phyloP scores from a whole-genome alignment of 148 eudicot genomes.

The Selenicereus undatus region DNA sequence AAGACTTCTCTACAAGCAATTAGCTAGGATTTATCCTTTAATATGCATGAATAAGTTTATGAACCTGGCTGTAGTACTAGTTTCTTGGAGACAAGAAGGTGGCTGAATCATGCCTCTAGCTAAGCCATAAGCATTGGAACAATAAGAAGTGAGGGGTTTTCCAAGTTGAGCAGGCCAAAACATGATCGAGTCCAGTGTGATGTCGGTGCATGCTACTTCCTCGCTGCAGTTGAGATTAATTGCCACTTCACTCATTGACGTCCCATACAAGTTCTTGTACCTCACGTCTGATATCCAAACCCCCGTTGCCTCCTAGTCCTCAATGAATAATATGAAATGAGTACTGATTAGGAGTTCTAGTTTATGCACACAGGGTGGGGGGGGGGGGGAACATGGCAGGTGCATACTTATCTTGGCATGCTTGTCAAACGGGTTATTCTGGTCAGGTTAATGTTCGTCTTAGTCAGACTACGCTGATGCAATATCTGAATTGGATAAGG shows the following conservation, averaged over 20 bases:
- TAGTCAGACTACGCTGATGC: no score
- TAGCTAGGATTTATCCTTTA: constrained; percentile 10
- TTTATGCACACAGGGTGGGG: neutral
- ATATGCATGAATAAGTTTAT: constrained; percentile 10
- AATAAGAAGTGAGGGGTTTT: constrained; percentile 33
- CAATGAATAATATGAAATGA: neutral
- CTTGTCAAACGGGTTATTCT: no score
- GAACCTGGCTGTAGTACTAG: neutral
- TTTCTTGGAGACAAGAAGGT: constrained; percentile 33
- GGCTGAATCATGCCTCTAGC: constrained; percentile 33
- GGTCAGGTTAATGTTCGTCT: no score
- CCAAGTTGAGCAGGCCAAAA: constrained; percentile 10
- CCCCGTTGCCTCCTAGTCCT: constrained; percentile 29
- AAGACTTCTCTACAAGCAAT: neutral
- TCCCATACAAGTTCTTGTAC: constrained; percentile 39
- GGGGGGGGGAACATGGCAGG: neutral
- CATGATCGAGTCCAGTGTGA: constrained; percentile 34
- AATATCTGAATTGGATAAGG: no score
- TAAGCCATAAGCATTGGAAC: constrained; percentile 43
- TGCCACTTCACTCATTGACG: constrained; percentile 41
- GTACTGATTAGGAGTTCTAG: neutral
- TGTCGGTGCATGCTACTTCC: constrained; percentile 33
- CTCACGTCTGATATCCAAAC: constrained; percentile 50
- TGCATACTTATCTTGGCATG: neutral
- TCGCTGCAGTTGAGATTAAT: constrained; percentile 53